phyloP scores from a whole-genome alignment of 2,329 filamentous ascomycete species.

The Bipolaris sorokiniana region DNA sequence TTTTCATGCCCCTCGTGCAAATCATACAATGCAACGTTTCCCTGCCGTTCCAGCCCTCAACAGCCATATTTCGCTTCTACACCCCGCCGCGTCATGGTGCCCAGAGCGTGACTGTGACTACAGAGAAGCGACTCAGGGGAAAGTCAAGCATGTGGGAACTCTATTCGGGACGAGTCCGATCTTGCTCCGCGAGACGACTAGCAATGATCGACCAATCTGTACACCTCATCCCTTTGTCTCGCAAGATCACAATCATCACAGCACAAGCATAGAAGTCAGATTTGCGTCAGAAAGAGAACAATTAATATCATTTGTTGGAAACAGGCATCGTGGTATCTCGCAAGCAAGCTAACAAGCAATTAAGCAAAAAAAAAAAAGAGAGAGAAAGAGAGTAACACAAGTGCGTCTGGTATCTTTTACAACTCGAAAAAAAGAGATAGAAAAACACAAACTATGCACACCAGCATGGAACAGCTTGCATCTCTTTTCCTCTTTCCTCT shows the following conservation, averaged over 20 bases:
- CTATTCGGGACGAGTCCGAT: no score
- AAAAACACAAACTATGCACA: not conserved
- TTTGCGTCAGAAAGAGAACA: not conserved
- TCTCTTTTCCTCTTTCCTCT: conserved; percentile 1
- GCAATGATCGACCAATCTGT: no score
- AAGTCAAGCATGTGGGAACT: no score
- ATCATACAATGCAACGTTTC: not conserved
- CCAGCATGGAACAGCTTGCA: not conserved
- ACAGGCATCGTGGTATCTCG: conserved; percentile 22
- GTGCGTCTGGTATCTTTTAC: conserved; percentile 5
- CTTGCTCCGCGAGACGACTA: no score
- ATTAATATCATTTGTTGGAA: not conserved
- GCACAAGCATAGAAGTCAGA: not conserved
- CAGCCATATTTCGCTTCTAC: not conserved
- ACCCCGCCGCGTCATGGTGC: no score
- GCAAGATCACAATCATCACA: not conserved
- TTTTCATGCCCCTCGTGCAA: not conserved
- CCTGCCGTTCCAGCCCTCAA: not conserved
- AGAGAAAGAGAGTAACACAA: not conserved
- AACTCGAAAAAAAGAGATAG: not conserved
- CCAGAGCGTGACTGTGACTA: no score
- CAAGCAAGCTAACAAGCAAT: conserved; percentile 5
- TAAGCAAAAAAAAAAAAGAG: not conserved
- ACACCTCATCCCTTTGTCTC: not conserved
- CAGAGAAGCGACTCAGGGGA: no score